Evolutionary conservation across 2,329 filamentous ascomycete species (phyloP).

Genomic region (Geosmithia putterillii): DNA sequence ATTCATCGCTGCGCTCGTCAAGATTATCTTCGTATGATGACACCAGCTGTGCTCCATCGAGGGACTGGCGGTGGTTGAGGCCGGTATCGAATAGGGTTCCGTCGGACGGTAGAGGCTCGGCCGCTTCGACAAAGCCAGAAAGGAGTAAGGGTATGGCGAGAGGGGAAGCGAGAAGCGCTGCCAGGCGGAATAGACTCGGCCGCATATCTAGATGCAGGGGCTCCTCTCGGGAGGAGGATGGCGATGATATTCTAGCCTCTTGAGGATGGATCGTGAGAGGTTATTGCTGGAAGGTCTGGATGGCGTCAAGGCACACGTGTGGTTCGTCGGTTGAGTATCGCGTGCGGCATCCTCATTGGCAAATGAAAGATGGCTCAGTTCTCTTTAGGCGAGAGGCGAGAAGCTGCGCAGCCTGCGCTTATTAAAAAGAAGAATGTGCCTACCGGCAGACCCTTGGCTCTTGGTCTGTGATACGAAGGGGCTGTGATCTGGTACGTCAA

Average conservation of each 20-base stretch:
- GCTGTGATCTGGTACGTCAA: neutral
- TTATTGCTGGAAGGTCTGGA: too few relatives aligned
- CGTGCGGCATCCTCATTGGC: neutral
- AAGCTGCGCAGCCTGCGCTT: neutral
- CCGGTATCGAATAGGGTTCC: constrained; percentile 6
- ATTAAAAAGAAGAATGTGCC: neutral
- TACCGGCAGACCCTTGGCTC: neutral
- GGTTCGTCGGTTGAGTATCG: neutral
- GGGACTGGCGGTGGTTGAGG: constrained; percentile 6
- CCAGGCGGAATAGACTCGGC: constrained; percentile 56
- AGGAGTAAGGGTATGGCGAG: constrained; percentile 49
- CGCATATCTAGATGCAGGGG: constrained; percentile 26
- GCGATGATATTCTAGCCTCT: neutral
- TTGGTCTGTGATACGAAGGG: neutral
- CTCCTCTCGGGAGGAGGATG: neutral
- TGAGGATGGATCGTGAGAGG: too few relatives aligned
- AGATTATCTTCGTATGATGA: constrained; percentile 4
- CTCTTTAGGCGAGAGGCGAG: neutral
- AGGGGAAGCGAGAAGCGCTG: constrained; percentile 51
- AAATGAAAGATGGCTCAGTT: neutral
- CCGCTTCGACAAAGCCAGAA: constrained; percentile 49
- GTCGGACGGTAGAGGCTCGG: constrained; percentile 25
- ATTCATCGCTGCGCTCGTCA: neutral
- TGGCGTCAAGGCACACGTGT: neutral
- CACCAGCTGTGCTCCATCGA: constrained; percentile 6